Evolutionary conservation across 108 stramenopile genomes (phyloP).

Genomic region (Epithemia pelagica): DNA sequence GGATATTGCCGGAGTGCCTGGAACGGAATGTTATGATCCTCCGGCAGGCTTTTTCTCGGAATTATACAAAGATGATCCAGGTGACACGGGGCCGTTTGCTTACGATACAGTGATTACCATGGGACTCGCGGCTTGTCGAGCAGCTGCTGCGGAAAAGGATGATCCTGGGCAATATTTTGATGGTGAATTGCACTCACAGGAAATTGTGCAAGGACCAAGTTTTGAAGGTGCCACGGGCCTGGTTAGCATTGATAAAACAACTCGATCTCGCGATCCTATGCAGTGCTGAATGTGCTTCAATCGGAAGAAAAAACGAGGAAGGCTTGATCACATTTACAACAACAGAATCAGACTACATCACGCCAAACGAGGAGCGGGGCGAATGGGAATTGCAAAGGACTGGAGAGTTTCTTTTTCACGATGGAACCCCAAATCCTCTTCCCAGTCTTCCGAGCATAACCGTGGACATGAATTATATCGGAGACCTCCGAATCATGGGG

Average conservation of each 20-base stretch:
- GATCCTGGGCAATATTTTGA: background rate
- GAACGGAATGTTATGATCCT: background rate
- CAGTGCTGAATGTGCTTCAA: background rate
- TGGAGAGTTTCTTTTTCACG: too few relatives aligned
- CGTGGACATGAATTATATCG: conserved; percentile 8
- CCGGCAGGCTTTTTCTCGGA: background rate
- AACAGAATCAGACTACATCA: too few relatives aligned
- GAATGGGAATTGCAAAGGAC: too few relatives aligned
- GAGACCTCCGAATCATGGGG: conserved; percentile 2
- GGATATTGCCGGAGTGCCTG: background rate
- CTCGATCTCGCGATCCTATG: background rate
- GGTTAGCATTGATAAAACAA: background rate
- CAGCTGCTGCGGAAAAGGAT: background rate
- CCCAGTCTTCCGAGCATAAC: conserved; percentile 3
- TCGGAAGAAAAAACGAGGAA: too few relatives aligned
- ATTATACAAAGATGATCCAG: background rate
- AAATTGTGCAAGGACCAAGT: background rate
- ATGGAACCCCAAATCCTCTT: too few relatives aligned
- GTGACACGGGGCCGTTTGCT: background rate
- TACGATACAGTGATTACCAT: conserved; percentile 44
- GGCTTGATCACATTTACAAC: too few relatives aligned
- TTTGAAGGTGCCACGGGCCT: background rate
- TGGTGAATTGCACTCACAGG: background rate
- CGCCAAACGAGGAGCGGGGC: too few relatives aligned
- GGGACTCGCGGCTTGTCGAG: conserved; percentile 43